Base-by-base conservation (phyloP, 2,329 filamentous ascomycete species). In the Diplodia intermedia region DNA sequence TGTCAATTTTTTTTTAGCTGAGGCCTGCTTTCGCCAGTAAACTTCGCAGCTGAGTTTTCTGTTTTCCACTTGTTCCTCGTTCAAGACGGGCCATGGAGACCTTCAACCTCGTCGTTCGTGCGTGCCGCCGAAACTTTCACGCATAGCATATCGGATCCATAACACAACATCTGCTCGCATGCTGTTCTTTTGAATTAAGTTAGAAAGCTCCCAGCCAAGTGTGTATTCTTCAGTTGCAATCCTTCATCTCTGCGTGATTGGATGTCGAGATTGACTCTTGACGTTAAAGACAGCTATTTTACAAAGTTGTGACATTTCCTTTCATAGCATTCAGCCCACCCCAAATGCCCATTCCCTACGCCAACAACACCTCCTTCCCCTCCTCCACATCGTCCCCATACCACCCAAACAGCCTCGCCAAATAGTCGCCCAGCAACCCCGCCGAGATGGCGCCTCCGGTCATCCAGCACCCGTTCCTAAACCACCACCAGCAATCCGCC, bases 401-500 rank as follows among this genome's bases (percentile, higher is more conserved):
- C 65, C 65, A 67, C 7, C 67, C 67, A 38, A 62, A 20, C 15
- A 69, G 40, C 20, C 50, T 74, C 2, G 73, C 72, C 7, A 74
- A 38, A 74, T 89, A 89, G 69, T 89, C 87, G 14, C 82, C 82
- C 43, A 83, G 73, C 70, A 89, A 75, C 3, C 87, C 87, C 38
- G 85, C 67, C 18, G 84, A 81, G 66, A 89, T 87, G 1, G 81
- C 85, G 20, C 87, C 86, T 26, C 87, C 87, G 20, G 87, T 89
- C 69, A 89, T 80, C 82, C 86, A 86, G 49, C 85, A 86, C 4
- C 87, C 87, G 67, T 87, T 85, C 68, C 82, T 85, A 72, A 89
- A 89, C 87, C 87, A 89, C 82, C 85, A 87, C 85, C 86, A 88
- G 72, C 87, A 89, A 72, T 86, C 83, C 70, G 80, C 79, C 60